Conservation (phyloP, 2,329 filamentous ascomycete species). For the Akanthomyces uredinophilus region DNA sequence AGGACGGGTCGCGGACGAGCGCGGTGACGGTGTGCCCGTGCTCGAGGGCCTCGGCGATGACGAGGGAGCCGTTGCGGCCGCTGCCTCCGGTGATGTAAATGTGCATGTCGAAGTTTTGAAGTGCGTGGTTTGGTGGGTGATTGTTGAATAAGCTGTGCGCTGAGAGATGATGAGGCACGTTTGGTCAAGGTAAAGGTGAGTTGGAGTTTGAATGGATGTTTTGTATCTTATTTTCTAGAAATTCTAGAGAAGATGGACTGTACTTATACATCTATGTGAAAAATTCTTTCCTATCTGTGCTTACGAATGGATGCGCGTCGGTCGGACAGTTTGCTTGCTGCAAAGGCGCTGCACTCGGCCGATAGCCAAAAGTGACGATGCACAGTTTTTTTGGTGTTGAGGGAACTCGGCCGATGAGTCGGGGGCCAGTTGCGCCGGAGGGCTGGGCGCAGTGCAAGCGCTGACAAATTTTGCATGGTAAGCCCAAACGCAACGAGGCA, state of each 20-base stretch:
- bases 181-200: too few relatives aligned
- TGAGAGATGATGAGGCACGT: too few relatives aligned
- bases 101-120: conserved; percentile 29
- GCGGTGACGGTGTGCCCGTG: conserved; percentile 40
- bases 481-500: not conserved
- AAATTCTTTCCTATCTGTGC: not conserved
- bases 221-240: not conserved
- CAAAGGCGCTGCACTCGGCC: conserved; percentile 2
- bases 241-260: not conserved
- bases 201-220: not conserved
- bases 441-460: too few relatives aligned
- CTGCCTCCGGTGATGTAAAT: conserved; percentile 43
- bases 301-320: conserved; percentile 5
- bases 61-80: conserved; percentile 41
- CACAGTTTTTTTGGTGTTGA: not conserved
- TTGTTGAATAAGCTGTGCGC: not conserved
- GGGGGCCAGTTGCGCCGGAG: not conserved
- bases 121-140: too few relatives aligned
- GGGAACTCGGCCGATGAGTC: not conserved
- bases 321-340: conserved; percentile 2
- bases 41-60: conserved; percentile 35
- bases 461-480: not conserved
- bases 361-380: not conserved
- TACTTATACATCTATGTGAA: not conserved
- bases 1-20: conserved; percentile 36